Percentiles rank a stretch among this genome's conserved stretches.
phyloP scores from a whole-genome alignment of 1,284 basidiomycete species.

The Earliella scabrosa region DNA sequence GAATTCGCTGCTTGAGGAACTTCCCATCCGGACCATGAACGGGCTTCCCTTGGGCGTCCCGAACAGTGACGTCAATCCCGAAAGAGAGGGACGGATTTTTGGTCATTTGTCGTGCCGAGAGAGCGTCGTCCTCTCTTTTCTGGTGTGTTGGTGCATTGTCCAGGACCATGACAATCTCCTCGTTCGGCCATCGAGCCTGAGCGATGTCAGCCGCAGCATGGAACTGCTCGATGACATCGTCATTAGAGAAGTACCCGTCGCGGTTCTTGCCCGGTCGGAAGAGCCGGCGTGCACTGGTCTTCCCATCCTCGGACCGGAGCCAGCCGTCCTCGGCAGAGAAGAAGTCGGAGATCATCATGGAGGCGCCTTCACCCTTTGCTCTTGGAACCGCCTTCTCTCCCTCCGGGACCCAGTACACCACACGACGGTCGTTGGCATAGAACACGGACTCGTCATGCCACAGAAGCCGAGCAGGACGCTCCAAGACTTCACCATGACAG shows the following conservation, averaged over 20 bases:
- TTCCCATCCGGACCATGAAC: conserved; percentile 32
- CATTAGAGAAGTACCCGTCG: conserved; percentile 39
- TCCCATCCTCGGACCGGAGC: conserved; percentile 31
- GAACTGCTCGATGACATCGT: conserved; percentile 34
- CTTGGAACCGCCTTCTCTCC: conserved; percentile 8
- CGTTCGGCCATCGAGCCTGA: conserved; percentile 25
- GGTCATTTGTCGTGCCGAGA: conserved; percentile 33
- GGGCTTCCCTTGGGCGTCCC: conserved; percentile 2
- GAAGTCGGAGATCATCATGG: conserved; percentile 45
- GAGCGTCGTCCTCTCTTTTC: conserved; percentile 33
- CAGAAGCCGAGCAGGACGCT: background rate
- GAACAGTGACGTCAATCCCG: background rate
- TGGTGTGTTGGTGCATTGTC: conserved; percentile 40
- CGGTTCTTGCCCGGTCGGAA: conserved; percentile 33
- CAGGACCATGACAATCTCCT: conserved; percentile 35
- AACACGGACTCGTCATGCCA: conserved; percentile 22
- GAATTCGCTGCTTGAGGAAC: conserved; percentile 31
- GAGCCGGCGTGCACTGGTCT: conserved; percentile 20
- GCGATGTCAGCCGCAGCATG: conserved; percentile 35
- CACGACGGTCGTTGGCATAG: conserved; percentile 20
- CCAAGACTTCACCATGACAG: too few relatives aligned
- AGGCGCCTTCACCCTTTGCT: conserved; percentile 20
- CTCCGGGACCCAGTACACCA: conserved; percentile 9
- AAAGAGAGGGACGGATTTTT: conserved; percentile 5
- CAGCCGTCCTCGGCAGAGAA: conserved; percentile 46